Percentiles rank a stretch among this genome's conserved stretches.
Conservation (phyloP, 176 grass and related monocot genomes). For the Carex parvula region DNA sequence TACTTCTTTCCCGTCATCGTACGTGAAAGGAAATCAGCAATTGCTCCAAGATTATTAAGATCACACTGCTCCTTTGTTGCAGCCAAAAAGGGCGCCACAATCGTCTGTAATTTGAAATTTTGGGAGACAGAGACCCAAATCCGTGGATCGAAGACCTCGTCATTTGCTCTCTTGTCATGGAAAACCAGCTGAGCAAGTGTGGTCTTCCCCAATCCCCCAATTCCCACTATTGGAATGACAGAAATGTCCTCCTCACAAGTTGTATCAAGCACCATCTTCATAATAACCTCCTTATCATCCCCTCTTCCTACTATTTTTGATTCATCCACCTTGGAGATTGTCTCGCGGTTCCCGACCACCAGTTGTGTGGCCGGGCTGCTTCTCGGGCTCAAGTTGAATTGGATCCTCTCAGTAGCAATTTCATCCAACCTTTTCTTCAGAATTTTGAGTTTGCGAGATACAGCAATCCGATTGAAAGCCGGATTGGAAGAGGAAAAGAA, state of each 20-base stretch:
- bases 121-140: conserved; percentile 56
- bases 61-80: conserved; percentile 38
- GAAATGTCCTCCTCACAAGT: conserved; percentile 46
- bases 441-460: background rate
- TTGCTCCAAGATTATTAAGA: conserved; percentile 28
- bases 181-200: conserved; percentile 59
- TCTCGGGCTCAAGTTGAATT: background rate
- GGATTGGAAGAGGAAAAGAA: conserved; percentile 26
- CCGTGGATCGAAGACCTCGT: conserved; percentile 46
- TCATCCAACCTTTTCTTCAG: conserved; percentile 11
- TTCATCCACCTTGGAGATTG: conserved; percentile 33
- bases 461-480: background rate
- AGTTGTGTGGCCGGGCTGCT: background rate
- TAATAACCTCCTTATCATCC: conserved; percentile 44
- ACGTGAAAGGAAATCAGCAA: conserved; percentile 29
- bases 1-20: conserved; percentile 48
- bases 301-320: conserved; percentile 35
- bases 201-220: conserved; percentile 59
- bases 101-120: conserved; percentile 34
- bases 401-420: background rate
- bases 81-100: conserved; percentile 32
- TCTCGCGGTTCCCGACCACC: conserved; percentile 28
- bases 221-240: conserved; percentile 51
- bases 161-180: conserved; percentile 39
- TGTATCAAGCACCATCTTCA: conserved; percentile 45